These are phyloP conservation scores for Coprinopsis marcescibilis DNA, from an alignment of 768 basidiomycete species.

Conservation along the genomic window DNA sequence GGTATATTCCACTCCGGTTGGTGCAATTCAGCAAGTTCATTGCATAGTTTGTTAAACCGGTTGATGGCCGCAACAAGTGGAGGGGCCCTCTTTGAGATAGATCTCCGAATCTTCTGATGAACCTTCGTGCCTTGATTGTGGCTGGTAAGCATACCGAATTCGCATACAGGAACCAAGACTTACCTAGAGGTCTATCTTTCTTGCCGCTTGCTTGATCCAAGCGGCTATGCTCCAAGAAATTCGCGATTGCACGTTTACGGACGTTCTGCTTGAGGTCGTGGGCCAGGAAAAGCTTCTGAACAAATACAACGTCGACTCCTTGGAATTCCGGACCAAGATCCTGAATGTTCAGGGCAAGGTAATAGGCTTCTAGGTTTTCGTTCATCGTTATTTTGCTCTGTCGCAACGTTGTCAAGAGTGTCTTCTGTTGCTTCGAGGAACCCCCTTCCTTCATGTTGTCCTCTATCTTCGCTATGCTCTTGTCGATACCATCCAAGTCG, in stretches of 20 bases:
- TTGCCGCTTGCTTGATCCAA: background rate
- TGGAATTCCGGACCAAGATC: background rate
- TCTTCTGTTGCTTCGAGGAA: background rate
- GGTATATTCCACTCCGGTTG: constrained; percentile 22
- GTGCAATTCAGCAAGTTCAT: constrained; percentile 16
- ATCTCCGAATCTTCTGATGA: constrained; percentile 21
- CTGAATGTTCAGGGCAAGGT: background rate
- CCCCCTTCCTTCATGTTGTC: background rate
- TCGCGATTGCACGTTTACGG: background rate
- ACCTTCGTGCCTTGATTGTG: constrained; percentile 19
- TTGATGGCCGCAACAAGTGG: constrained; percentile 23
- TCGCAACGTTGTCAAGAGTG: background rate
- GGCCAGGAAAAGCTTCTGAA: background rate
- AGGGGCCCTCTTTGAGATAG: constrained; percentile 25
- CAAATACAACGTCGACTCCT: background rate
- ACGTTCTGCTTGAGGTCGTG: background rate
- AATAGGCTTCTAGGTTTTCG: background rate
- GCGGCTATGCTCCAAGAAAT: background rate
- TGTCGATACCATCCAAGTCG: background rate
- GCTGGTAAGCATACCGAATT: background rate
- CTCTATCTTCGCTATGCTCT: background rate
- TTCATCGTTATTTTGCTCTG: background rate
- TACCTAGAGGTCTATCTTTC: background rate
- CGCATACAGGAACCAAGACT: background rate
- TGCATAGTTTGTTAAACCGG: constrained; percentile 18